Conservation (phyloP, 345 rosid species). For the Aquilaria malaccensis region DNA sequence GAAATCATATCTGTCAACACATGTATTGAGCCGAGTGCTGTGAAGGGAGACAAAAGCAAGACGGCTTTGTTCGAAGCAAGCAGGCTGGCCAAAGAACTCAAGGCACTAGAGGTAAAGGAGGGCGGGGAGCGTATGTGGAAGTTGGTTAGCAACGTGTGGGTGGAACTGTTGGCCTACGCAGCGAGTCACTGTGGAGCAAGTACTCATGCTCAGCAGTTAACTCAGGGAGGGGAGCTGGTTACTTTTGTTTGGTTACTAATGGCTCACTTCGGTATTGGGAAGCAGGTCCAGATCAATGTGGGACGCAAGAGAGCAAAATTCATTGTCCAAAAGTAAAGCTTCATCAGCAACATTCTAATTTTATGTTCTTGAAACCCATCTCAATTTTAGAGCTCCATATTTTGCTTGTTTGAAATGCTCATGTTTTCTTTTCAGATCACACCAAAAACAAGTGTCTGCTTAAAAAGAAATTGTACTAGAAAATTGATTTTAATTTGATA, state of each 20-base stretch:
- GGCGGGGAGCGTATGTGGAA: constrained; percentile 29
- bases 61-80: constrained; percentile 51
- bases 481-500: no score
- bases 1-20: constrained; percentile 19
- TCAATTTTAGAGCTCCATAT: no score
- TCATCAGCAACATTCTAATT: no score
- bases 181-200: no score
- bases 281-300: constrained; percentile 41
- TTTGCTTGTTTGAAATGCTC: no score
- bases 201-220: no score
- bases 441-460: no score
- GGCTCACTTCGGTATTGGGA: constrained; percentile 57
- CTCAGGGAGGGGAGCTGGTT: no score
- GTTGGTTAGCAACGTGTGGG: constrained; percentile 49
- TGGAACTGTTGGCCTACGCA: constrained; percentile 24
- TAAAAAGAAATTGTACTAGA: no score
- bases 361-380: no score
- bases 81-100: constrained; percentile 43
- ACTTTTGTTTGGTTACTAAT: constrained; percentile 42
- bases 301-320: constrained; percentile 32
- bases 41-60: constrained; percentile 53
- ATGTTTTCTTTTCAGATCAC: no score
- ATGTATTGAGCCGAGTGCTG: constrained; percentile 21
- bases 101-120: background rate
- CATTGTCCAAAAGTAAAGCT: constrained; percentile 9